Evolutionary conservation across 192 early-diverging fungal species (phyloP).

Genomic region (Umbelopsis vinacea): DNA sequence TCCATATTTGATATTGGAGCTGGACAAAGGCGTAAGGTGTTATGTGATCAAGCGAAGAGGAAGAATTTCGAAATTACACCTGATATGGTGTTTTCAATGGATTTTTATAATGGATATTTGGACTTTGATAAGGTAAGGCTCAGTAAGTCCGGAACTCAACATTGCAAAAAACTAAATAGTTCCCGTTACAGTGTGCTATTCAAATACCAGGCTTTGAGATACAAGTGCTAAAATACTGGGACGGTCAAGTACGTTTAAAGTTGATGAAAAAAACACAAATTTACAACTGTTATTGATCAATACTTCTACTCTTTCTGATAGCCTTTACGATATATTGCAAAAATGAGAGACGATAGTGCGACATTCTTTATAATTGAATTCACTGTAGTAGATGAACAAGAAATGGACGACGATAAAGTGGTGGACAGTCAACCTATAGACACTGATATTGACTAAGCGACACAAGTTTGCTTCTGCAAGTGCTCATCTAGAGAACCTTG

Average conservation of each 20-base stretch:
- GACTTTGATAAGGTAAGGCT: constrained; percentile 49
- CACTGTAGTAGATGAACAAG: constrained; percentile 44
- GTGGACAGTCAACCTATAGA: not conserved
- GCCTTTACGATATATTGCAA: constrained; percentile 76
- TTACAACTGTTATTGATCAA: constrained; percentile 38
- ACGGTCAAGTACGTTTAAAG: constrained; percentile 61
- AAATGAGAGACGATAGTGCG: constrained; percentile 58
- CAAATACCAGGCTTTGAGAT: constrained; percentile 54
- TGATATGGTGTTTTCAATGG: constrained; percentile 74
- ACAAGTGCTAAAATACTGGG: constrained; percentile 54
- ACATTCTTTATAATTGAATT: constrained; percentile 78
- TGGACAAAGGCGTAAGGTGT: constrained; percentile 21
- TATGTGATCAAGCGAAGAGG: constrained; percentile 47
- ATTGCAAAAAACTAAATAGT: not conserved
- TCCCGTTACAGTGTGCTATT: constrained; percentile 3
- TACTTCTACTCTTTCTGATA: constrained; percentile 52
- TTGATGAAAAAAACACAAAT: not conserved
- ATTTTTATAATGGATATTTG: constrained; percentile 65
- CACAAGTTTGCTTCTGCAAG: not conserved
- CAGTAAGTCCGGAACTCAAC: not conserved
- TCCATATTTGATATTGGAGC: constrained; percentile 22
- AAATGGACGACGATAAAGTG: not conserved
- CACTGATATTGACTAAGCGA: constrained; percentile 18
- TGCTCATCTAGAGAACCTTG: not conserved
- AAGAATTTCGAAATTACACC: constrained; percentile 55